Conservation (phyloP, 176 grass and related monocot genomes). For the Avena eriantha region DNA sequence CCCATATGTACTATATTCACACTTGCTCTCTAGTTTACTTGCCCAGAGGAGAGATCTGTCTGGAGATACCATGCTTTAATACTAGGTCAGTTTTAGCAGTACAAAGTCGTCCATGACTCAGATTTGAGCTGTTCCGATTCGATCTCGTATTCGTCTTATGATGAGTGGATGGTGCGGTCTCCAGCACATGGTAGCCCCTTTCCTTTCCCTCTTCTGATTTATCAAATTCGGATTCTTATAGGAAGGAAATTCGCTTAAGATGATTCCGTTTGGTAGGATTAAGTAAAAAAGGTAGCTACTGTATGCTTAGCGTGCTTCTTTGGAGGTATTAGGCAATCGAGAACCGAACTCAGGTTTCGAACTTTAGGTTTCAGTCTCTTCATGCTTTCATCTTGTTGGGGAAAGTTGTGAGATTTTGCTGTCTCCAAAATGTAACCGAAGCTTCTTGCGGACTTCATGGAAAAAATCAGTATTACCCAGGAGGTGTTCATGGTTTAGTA, state of each 20-base stretch:
- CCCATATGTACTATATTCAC: constrained; percentile 33
- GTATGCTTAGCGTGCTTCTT: neutral
- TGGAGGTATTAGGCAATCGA: neutral
- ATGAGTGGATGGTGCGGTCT: constrained; percentile 50
- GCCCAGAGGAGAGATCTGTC: constrained; percentile 56
- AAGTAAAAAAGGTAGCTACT: neutral
- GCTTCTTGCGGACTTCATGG: neutral
- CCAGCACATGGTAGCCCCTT: constrained; percentile 39
- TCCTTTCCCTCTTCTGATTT: constrained; percentile 23
- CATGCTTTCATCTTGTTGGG: neutral
- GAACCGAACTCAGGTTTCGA: neutral
- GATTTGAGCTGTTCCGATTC: constrained; percentile 36
- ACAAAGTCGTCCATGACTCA: constrained; percentile 10
- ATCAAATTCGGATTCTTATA: constrained; percentile 16
- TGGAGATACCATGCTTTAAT: constrained; percentile 33
- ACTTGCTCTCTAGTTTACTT: constrained; percentile 53
- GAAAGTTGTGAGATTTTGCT: constrained; percentile 20
- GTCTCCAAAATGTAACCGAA: neutral
- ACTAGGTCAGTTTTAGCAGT: constrained; percentile 32
- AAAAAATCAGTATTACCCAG: neutral
- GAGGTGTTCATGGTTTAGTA: neutral
- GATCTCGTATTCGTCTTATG: constrained; percentile 31
- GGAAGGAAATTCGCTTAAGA: neutral
- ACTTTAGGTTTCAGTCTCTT: neutral
- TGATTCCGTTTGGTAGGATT: constrained; percentile 11